These are phyloP conservation scores for Ramalina peruviana DNA, from an alignment of 495 filamentous ascomycete genomes.

Conservation along the genomic window DNA sequence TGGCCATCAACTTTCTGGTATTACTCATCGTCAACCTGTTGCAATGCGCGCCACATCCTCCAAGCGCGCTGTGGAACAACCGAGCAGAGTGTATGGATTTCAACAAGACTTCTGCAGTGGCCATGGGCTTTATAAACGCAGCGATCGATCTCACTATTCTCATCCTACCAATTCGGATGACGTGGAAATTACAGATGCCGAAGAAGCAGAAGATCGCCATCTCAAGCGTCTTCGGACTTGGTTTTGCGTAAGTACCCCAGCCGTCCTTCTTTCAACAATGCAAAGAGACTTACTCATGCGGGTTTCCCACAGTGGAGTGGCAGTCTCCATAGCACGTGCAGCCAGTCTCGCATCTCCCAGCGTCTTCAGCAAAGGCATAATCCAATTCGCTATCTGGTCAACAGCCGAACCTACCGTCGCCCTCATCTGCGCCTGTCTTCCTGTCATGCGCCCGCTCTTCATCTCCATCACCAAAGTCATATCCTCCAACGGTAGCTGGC, in stretches of 20 bases:
- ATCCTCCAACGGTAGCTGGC: not conserved
- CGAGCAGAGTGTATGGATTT: not conserved
- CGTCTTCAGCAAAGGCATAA: not conserved
- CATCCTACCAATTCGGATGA: slow-evolving; percentile 19
- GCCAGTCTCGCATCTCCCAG: not conserved
- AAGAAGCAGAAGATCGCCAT: slow-evolving; percentile 5
- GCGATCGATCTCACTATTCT: slow-evolving; percentile 22
- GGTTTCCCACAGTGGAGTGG: slow-evolving; percentile 1
- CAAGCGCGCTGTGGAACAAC: not conserved
- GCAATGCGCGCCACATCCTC: not conserved
- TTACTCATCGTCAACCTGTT: not conserved
- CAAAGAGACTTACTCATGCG: not conserved
- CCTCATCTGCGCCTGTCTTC: slow-evolving; percentile 10
- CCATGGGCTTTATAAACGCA: slow-evolving; percentile 17
- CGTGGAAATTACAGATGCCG: slow-evolving; percentile 14
- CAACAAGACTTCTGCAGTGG: not conserved
- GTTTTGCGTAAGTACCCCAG: slow-evolving; percentile 8
- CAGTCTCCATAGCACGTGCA: slow-evolving; percentile 8
- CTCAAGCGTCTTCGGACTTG: slow-evolving; percentile 8
- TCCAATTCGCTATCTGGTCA: slow-evolving; percentile 2
- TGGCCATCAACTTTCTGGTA: not conserved
- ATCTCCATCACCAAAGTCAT: not conserved
- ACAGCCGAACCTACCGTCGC: slow-evolving; percentile 6
- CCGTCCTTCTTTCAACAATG: not conserved
- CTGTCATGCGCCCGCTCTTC: slow-evolving; percentile 11